Percentiles rank a stretch among this genome's conserved stretches.
phyloP scores from a whole-genome alignment of 805 yeast genomes.

The Maudiozyma bulderi region DNA sequence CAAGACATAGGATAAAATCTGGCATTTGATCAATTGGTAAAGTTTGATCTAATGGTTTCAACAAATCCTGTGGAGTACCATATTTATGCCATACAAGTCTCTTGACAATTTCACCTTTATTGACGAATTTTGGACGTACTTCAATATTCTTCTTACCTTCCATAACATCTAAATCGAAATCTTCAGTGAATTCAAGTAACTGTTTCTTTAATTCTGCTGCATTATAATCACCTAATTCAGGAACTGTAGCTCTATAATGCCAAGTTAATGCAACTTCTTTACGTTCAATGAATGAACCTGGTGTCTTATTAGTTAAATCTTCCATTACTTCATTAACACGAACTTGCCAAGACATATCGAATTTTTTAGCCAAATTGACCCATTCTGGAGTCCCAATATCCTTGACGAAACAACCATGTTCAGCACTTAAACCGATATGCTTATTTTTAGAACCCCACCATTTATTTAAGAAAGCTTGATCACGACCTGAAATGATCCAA shows the following conservation, averaged over 20 bases:
- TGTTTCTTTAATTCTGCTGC: slow-evolving; percentile 64
- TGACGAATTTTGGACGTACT: slow-evolving; percentile 90
- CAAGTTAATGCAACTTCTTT: slow-evolving; percentile 93
- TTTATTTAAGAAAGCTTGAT: slow-evolving; percentile 75
- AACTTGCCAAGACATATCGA: slow-evolving; percentile 93
- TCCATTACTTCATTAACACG: slow-evolving; percentile 66
- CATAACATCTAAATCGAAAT: slow-evolving; percentile 89
- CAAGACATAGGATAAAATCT: slow-evolving; percentile 80
- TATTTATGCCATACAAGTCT: slow-evolving; percentile 59
- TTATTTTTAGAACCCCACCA: slow-evolving; percentile 68
- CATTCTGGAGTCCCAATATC: slow-evolving; percentile 56
- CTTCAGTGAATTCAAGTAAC: slow-evolving; percentile 49
- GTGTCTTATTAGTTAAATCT: slow-evolving; percentile 76
- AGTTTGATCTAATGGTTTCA: slow-evolving; percentile 26
- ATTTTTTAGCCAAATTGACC: slow-evolving; percentile 72
- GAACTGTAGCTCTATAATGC: slow-evolving; percentile 95
- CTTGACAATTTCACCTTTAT: slow-evolving; percentile 93
- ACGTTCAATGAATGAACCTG: slow-evolving; percentile 75
- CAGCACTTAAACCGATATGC: slow-evolving; percentile 79
- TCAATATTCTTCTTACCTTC: slow-evolving; percentile 94
- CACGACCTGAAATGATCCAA: slow-evolving; percentile 96
- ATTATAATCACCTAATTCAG: slow-evolving; percentile 83
- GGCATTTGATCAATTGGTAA: slow-evolving; percentile 44
- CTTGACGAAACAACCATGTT: slow-evolving; percentile 93
- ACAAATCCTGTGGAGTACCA: slow-evolving; percentile 42